Conservation (phyloP, 805 yeast genomes). For the Lipomyces yamadae region DNA sequence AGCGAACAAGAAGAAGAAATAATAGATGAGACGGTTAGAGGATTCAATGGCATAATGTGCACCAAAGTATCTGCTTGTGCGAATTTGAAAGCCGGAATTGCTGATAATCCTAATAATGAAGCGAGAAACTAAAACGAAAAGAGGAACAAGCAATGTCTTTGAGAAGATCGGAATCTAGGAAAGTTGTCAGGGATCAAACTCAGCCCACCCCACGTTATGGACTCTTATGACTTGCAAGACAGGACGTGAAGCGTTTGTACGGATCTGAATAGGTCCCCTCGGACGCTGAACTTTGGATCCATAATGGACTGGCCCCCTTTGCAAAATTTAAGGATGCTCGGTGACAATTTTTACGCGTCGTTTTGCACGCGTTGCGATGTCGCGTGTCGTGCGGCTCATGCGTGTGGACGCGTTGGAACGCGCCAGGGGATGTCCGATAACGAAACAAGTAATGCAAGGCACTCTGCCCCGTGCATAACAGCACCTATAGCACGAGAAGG, state of each 20-base stretch:
- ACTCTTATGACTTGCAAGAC: neutral
- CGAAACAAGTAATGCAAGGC: neutral
- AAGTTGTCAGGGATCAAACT: neutral
- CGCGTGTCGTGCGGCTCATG: neutral
- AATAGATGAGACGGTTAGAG: conserved; percentile 19
- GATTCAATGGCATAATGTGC: conserved; percentile 2
- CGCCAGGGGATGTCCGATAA: neutral
- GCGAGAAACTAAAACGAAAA: neutral
- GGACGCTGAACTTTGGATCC: neutral
- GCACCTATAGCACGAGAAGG: too few relatives aligned
- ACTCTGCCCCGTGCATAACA: neutral
- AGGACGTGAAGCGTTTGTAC: neutral
- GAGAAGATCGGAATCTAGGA: neutral
- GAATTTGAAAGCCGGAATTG: too few relatives aligned
- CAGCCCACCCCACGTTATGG: neutral
- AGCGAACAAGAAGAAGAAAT: conserved; percentile 16
- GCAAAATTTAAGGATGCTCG: too few relatives aligned
- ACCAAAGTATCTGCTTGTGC: too few relatives aligned
- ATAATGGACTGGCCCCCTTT: too few relatives aligned
- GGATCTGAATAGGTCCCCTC: neutral
- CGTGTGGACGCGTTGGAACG: conserved; percentile 2
- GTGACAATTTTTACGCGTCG: too few relatives aligned
- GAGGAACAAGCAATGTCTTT: neutral
- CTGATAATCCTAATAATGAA: neutral
- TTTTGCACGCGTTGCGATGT: neutral